These are phyloP conservation scores for Cornus suecica DNA, from an alignment of 148 eudicot species.

Conservation along the genomic window DNA sequence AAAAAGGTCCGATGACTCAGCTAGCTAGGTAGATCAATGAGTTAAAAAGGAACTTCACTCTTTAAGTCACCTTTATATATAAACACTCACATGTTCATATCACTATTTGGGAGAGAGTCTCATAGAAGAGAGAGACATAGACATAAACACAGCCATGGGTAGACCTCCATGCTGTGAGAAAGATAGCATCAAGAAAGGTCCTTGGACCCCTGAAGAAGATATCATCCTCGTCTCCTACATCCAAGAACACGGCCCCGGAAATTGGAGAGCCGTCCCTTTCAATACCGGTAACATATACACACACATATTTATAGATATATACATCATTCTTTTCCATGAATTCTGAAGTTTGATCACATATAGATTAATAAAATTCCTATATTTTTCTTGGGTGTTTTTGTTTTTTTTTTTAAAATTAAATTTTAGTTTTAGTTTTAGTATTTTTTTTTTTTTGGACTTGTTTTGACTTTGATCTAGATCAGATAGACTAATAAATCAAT, in stretches of 20 bases:
- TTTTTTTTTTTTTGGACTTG: neutral
- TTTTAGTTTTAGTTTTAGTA: neutral
- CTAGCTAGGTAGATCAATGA: neutral
- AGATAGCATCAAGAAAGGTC: constrained; percentile 75
- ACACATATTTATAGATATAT: no score
- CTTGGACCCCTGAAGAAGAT: constrained; percentile 83
- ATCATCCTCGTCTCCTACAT: constrained; percentile 63
- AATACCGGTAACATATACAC: constrained; percentile 46
- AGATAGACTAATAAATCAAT: neutral
- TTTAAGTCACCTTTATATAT: constrained; percentile 5
- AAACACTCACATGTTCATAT: constrained; percentile 6
- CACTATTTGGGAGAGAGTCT: neutral
- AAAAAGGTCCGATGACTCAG: neutral
- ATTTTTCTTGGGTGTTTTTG: neutral
- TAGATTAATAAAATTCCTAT: neutral
- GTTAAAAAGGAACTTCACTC: neutral
- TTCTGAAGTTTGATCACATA: neutral
- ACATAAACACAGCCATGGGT: constrained; percentile 34
- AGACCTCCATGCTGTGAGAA: constrained; percentile 74
- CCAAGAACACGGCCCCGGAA: constrained; percentile 76
- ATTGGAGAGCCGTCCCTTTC: constrained; percentile 69
- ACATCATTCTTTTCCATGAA: neutral
- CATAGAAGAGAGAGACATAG: neutral
- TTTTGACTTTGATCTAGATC: neutral
- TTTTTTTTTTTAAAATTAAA: neutral